phyloP scores from a whole-genome alignment of 345 rosid species.

The Rhodomyrtus tomentosa region DNA sequence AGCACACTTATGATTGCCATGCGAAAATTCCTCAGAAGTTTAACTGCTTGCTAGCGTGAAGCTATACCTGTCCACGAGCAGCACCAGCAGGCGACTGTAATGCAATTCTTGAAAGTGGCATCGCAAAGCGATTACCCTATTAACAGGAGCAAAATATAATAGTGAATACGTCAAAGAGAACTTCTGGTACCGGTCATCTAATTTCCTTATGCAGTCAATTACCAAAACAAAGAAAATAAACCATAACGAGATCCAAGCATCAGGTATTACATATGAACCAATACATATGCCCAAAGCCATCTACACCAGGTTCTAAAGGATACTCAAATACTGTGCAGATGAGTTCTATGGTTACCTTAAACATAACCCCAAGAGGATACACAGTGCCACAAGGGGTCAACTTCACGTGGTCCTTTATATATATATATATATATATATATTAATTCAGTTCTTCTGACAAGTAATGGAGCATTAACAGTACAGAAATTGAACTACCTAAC shows the following conservation, averaged over 20 bases:
- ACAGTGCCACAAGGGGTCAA: background rate
- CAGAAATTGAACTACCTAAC: background rate
- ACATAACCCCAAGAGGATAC: background rate
- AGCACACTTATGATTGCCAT: background rate
- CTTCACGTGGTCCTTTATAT: background rate
- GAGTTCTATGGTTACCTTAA: background rate
- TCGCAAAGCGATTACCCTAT: conserved; percentile 75
- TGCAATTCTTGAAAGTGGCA: conserved; percentile 70
- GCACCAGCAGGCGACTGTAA: conserved; percentile 76
- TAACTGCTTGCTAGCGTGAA: background rate
- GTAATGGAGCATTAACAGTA: background rate
- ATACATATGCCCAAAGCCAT: background rate
- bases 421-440: too few relatives aligned
- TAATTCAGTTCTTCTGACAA: background rate
- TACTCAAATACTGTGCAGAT: background rate
- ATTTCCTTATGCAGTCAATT: background rate
- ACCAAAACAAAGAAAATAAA: background rate
- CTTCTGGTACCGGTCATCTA: background rate
- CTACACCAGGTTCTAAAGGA: background rate
- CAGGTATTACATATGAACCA: background rate
- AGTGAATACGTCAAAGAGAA: background rate
- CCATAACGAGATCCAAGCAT: background rate
- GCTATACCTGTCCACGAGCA: conserved; percentile 83
- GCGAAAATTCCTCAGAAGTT: background rate
- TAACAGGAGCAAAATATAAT: background rate